Base-by-base conservation (phyloP, 1,139 yeast species). In the Saccharomycopsis phalli region DNA sequence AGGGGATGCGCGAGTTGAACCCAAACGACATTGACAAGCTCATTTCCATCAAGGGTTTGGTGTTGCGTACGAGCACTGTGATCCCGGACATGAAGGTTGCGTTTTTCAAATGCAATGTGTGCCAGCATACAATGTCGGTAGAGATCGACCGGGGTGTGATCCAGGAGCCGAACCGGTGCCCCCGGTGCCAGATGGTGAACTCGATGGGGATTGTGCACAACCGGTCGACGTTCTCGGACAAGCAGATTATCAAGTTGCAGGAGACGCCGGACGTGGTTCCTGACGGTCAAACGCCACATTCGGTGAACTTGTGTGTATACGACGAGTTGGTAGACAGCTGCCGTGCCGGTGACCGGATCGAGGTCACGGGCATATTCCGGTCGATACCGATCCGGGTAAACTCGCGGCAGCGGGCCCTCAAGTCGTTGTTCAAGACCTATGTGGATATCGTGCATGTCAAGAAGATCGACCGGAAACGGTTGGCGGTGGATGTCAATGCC, bases 191-290 rank as follows among this genome's bases (percentile, higher is more conserved):
- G n/a, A 86, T 81, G 49, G 68, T 75, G 8, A 84, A 84, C 59
- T 81, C 96, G 4, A 87, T 93, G 97, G 76, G 81, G 46, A 66
- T 91, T 43, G 73, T 91, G 19, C 98, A 91, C 62, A 91, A 91
- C 58, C 72, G 98, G 53, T 82, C 94, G 25, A 74, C 86, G 1
- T 91, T 91, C 63, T 93, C 94, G 23, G 96, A 91, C 59, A 91
- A 88, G 57, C 99, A 91, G 60, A 91, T 91, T 28, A 77, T 91
- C 49, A 84, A 86, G 55, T 65, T 91, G 36, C 99, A 91, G 60
- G 99, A 91, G 60, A 91, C 98, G 0, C 99, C 98, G 0, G 98
- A 91, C 59, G 69, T 78, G 49, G 95, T 91, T n/a, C 98, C 98
- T 2, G 98, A 86, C 62, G 99, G 99, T 17, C 98, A 91, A 61